Evolutionary conservation across 2,329 filamentous ascomycete genomes (phyloP), one percentile per base, ranked within the genome.

Genomic region (Clonostachys rhizophaga): DNA sequence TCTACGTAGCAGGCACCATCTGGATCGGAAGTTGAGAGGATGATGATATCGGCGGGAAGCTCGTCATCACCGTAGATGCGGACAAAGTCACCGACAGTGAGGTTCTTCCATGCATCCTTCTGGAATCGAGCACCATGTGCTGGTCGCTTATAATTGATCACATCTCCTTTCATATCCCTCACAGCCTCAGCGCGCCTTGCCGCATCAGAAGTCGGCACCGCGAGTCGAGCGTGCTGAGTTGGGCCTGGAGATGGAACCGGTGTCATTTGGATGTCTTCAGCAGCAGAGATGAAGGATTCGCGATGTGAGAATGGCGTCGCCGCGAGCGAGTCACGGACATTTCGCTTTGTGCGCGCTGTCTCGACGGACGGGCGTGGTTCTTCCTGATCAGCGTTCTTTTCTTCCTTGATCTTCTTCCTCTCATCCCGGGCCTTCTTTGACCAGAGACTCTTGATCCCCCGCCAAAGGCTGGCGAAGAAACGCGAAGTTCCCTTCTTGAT

Each of bases 1-100:
- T 99, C 94, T 18, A 99, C 87, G 58, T 96, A 99, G 67, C 94
- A 99, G 36, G 89, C 89, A 44, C 94, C 94, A 57, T 99, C 94
- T 1, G 87, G 79, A 57, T 97, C 94, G 3, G 94, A 96, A 1
- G 94, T 97, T 3, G 94, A 89, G 20, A 99, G 71, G 40, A 99
- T 87, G 43, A 97, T 86, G 42, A 99, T 75, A 66, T 99, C 94
- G 43, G 94, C 92, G 2, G 94, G 95, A 20, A 99, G 83, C 56
- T 95, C 91, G 59, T 99, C 94, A 55, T 96, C 88, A 59, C 95
- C 96, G 70, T 96, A 97, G 44, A 99, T 81, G 55, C 95, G 89
- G 47, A 99, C 86, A 67, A 96, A 97, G 66, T 99, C 94, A 43
- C 94, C 94, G 9, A 99, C 94, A 58, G 91, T 85, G 13, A 99